Conservation (phyloP, 106 monocot genomes). For the Dactylorhiza incarnata region DNA sequence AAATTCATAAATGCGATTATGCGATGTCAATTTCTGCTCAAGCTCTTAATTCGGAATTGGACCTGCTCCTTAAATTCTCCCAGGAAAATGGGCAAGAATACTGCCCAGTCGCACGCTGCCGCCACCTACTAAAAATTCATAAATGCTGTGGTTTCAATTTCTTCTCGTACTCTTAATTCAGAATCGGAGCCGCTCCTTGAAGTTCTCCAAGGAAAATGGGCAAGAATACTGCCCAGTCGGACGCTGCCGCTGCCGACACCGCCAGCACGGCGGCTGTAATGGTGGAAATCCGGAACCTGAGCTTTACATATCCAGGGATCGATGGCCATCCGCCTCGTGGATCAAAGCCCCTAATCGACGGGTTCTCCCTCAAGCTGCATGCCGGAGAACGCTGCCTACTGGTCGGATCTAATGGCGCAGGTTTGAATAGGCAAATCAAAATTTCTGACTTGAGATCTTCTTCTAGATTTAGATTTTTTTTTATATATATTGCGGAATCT, state of each 20-base stretch:
- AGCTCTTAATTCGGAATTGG: too few species aligned
- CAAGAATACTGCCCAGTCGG: neutral
- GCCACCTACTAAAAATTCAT: too few species aligned
- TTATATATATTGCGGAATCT: neutral
- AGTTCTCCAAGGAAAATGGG: neutral
- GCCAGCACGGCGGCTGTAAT: neutral
- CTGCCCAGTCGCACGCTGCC: too few species aligned
- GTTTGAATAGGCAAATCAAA: conserved; percentile 14
- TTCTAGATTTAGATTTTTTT: neutral
- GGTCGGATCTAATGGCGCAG: conserved; percentile 95
- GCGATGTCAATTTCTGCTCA: too few species aligned
- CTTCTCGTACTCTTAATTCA: too few species aligned
- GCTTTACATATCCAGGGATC: conserved; percentile 89
- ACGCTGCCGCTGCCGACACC: neutral
- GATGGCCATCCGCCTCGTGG: conserved; percentile 95
- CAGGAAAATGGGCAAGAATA: too few species aligned
- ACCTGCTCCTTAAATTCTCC: too few species aligned
- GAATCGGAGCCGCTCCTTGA: too few species aligned
- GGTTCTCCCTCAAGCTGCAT: conserved; percentile 54
- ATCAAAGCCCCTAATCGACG: conserved; percentile 75
- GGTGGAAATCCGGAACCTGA: conserved; percentile 61
- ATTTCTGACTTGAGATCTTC: neutral
- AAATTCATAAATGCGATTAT: too few species aligned
- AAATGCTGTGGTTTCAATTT: too few species aligned
- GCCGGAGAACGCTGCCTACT: conserved; percentile 84